phyloP scores from a whole-genome alignment of 495 filamentous ascomycete genomes.

The Penicillium canariense region DNA sequence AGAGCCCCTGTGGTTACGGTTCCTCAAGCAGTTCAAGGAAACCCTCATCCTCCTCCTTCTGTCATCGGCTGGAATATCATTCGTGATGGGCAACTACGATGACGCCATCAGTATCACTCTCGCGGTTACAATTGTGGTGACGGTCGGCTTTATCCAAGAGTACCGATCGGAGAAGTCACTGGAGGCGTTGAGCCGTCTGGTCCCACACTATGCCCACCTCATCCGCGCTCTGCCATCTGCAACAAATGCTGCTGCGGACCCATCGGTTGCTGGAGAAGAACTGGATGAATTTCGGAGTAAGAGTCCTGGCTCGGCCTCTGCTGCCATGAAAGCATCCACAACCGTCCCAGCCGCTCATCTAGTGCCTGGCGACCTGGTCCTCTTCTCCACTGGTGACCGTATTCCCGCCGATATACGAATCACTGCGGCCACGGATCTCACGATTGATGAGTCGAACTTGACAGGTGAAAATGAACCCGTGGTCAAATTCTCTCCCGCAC shows the following conservation, averaged over 20 bases:
- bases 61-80: slow-evolving; percentile 81
- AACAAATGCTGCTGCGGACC: slow-evolving; percentile 22
- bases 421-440: slow-evolving; percentile 78
- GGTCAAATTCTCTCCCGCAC: slow-evolving; percentile 65
- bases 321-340: slow-evolving; percentile 67
- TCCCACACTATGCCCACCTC: slow-evolving; percentile 90
- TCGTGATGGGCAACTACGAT: slow-evolving; percentile 91
- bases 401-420: slow-evolving; percentile 97
- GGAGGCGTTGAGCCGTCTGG: slow-evolving; percentile 88
- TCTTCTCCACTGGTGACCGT: slow-evolving; percentile 93
- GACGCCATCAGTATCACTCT: slow-evolving; percentile 94
- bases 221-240: slow-evolving; percentile 57
- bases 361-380: slow-evolving; percentile 86
- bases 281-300: slow-evolving; percentile 35
- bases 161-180: slow-evolving; percentile 97
- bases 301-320: slow-evolving; percentile 41
- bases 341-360: slow-evolving; percentile 84
- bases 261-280: slow-evolving; percentile 41
- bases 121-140: slow-evolving; percentile 94
- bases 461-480: slow-evolving; percentile 97
- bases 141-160: slow-evolving; percentile 95
- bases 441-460: slow-evolving; percentile 95
- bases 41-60: slow-evolving; percentile 86
- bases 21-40: slow-evolving; percentile 95
- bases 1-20: slow-evolving; percentile 91